Evolutionary conservation across 75 land plant species (phyloP), one percentile per base, ranked within the genome.

Genomic region (Azolla pinnata): DNA sequence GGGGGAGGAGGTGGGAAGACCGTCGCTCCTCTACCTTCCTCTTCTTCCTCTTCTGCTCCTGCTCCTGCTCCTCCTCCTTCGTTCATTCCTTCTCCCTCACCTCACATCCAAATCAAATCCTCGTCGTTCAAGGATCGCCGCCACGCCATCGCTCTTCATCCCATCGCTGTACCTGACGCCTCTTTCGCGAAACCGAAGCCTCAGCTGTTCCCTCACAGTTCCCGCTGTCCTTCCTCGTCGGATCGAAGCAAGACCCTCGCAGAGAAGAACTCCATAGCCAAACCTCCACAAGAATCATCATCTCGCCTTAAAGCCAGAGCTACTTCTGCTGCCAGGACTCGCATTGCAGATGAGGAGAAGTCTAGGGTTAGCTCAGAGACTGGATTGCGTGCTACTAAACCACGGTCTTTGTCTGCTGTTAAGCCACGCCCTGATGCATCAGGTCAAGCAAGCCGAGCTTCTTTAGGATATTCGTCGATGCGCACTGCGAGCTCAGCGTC

Each of bases 31-130:
- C 12, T 23, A 18, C 49, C 49, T 46, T 46, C 49, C n/a, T 17
- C 4, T 2, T 18, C 12, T 4, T 3, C 49, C 2, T 3, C 21
- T 46, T 14, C 14, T 46, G 49, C 2, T 17, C 12, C 4, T 4
- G n/a, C 49, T 14, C 49, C 49, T 17, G n/a, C 49, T 46, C 21
- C 49, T 46, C 49, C 49, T 46, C 49, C 2, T 4, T 14, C 49
- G 21, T 23, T 14, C 14, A 18, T 46, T 46, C 49, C 49, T 4
- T n/a, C n/a, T n/a, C n/a, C n/a, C 49, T 18, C 23, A 2, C 49
- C 17, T 46, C 17, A 2, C 10, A 4, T 18, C 49, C 2, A 46
- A 46, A 14, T 46, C 14, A 3, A 46, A 46, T n/a, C n/a, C n/a
- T n/a, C n/a, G n/a, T n/a, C n/a, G 49, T 46, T 14, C 4, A 46